Evolutionary conservation across 2,329 filamentous ascomycete species (phyloP), one percentile per base, ranked within the genome.

Genomic region (Pyrenochaeta sp.): DNA sequence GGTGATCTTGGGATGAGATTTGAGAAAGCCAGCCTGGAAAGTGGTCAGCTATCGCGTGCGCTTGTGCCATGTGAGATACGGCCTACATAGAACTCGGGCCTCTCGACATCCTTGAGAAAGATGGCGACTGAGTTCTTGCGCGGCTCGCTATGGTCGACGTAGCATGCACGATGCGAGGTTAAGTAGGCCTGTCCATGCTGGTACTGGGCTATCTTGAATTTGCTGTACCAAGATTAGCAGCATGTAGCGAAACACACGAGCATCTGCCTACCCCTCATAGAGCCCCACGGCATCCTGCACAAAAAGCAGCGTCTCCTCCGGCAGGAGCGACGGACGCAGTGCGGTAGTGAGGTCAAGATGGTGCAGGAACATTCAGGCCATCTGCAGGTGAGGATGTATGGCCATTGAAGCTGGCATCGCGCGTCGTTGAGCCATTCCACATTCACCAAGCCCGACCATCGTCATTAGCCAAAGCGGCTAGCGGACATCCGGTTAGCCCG

Each of bases 241-340:
- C 37, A 62, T 44, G 27, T 34, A 40, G 51, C 42, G 28, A 50
- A 43, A 50, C 37, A 45, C 45, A 50, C 49, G 47, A 47, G 56
- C 15, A 61, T 44, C 37, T 28, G 82, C 88, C 81, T 85, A 96
- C 93, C 95, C 95, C 85, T 98, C 92, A 82, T 99, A 99, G 61
- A 99, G 84, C 68, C 95, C 95, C 71, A 99, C 93, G 78, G 92
- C 93, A 84, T 98, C 93, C 82, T 98, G 94, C 57, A 99, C 94
- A 81, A 97, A 98, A 59, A 99, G 86, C 53, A 98, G 84, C 68
- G 92, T 91, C 85, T 99, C 95, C 84, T 97, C 95, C 73, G 92
- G 91, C 67, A 96, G 86, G 77, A 97, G 90, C 61, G 90, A 91
- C 72, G 95, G 95, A 84, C 95, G 91, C 76, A 97, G 87, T 76